phyloP scores from a whole-genome alignment of 495 filamentous ascomycete genomes.

The Lasiosphaeriaceae sp. region DNA sequence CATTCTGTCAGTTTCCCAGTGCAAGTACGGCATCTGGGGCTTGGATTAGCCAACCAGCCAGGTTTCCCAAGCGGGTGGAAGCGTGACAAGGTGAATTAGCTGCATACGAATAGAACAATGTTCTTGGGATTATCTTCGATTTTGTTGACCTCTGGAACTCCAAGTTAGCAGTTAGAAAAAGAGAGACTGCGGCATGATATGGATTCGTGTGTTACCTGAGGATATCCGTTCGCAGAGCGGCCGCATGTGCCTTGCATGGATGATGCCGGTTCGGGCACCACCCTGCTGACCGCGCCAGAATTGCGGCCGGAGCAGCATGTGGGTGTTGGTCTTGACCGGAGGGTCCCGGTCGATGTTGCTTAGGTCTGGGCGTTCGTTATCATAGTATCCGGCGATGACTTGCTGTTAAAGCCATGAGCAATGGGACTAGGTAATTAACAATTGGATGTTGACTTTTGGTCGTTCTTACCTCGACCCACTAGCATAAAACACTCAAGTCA shows the following conservation, averaged over 20 bases:
- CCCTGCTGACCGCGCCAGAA: constrained; percentile 30
- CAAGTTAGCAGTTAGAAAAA: background rate
- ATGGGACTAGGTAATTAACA: background rate
- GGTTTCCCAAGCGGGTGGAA: no score
- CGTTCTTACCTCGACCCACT: constrained; percentile 21
- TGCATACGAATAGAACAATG: constrained; percentile 37
- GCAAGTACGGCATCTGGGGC: constrained; percentile 65
- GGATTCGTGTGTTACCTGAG: constrained; percentile 14
- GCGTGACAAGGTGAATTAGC: no score
- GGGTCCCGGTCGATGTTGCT: background rate
- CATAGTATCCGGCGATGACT: constrained; percentile 21
- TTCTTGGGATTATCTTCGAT: constrained; percentile 28
- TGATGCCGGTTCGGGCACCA: constrained; percentile 17
- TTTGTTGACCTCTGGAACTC: constrained; percentile 5
- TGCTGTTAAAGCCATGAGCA: constrained; percentile 6
- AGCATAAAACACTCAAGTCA: background rate
- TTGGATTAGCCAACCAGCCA: no score
- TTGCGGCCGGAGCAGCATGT: constrained; percentile 25
- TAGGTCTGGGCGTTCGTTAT: constrained; percentile 6
- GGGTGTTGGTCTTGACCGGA: background rate
- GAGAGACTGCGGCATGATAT: background rate
- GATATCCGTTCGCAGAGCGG: constrained; percentile 31
- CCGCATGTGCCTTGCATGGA: constrained; percentile 38
- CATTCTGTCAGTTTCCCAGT: constrained; percentile 58
- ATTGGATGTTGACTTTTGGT: no score